phyloP scores from a whole-genome alignment of 2,329 filamentous ascomycete genomes.

The Monosporascus sp. region DNA sequence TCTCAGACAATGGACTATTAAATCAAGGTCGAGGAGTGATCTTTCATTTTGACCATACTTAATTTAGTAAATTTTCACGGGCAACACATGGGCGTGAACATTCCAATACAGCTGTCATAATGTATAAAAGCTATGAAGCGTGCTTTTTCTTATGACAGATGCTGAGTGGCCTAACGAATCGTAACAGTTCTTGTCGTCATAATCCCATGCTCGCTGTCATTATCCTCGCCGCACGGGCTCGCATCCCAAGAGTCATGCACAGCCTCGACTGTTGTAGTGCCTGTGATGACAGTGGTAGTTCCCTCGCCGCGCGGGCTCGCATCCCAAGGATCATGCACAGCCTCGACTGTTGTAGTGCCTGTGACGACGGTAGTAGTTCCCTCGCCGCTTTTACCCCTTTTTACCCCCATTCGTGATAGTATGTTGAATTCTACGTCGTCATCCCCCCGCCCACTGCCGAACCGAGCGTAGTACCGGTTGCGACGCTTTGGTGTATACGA shows the following conservation, averaged over 20 bases:
- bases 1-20: too few relatives aligned
- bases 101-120: too few relatives aligned
- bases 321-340: neutral
- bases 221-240: neutral
- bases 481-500: neutral
- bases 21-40: too few relatives aligned
- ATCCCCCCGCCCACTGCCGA: neutral
- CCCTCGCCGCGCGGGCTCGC: neutral
- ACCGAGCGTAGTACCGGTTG: neutral
- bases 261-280: too few relatives aligned
- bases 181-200: slow-evolving; percentile 4
- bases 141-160: too few relatives aligned
- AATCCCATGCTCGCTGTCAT: slow-evolving; percentile 1
- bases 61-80: too few relatives aligned
- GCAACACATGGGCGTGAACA: too few relatives aligned
- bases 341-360: neutral
- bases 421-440: neutral
- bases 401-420: neutral
- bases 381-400: neutral
- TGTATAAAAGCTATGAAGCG: too few relatives aligned
- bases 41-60: too few relatives aligned
- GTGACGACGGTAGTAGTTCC: neutral
- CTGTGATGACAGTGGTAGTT: too few relatives aligned
- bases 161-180: too few relatives aligned
- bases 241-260: too few relatives aligned